Evolutionary conservation across 2,329 filamentous ascomycete species (phyloP).

Genomic region (Fusarium avenaceum): DNA sequence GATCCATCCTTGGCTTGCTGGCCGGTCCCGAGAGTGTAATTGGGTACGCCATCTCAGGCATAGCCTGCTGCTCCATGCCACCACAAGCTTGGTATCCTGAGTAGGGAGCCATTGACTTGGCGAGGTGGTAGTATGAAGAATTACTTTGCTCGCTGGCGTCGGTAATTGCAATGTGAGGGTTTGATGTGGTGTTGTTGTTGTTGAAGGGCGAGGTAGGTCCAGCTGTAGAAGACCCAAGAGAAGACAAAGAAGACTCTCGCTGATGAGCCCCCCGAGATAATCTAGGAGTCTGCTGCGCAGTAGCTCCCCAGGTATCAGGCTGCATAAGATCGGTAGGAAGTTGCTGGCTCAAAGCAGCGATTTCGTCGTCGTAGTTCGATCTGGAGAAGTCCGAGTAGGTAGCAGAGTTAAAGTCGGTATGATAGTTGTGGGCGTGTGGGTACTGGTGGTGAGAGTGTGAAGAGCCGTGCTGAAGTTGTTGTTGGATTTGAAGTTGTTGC

Average conservation of each 20-base stretch:
- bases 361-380: slow-evolving; percentile 45
- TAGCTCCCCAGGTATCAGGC: slow-evolving; percentile 58
- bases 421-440: slow-evolving; percentile 33
- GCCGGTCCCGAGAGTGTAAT: slow-evolving; percentile 55
- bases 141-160: slow-evolving; percentile 61
- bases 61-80: slow-evolving; percentile 53
- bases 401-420: slow-evolving; percentile 39
- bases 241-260: slow-evolving; percentile 72
- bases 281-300: slow-evolving; percentile 57
- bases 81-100: slow-evolving; percentile 56
- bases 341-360: slow-evolving; percentile 47
- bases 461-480: slow-evolving; percentile 51
- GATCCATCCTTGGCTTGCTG: slow-evolving; percentile 57
- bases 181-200: slow-evolving; percentile 61
- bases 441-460: slow-evolving; percentile 38
- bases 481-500: slow-evolving; percentile 46
- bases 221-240: slow-evolving; percentile 68
- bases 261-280: slow-evolving; percentile 63
- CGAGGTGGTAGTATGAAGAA: slow-evolving; percentile 62
- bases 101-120: slow-evolving; percentile 62
- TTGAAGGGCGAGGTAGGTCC: slow-evolving; percentile 72
- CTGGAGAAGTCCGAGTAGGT: slow-evolving; percentile 35
- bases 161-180: slow-evolving; percentile 69
- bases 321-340: slow-evolving; percentile 55
- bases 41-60: slow-evolving; percentile 58